Evolutionary conservation across 805 yeast genomes (phyloP), one percentile per base, ranked within the genome.

Genomic region (Pichia thaimueangensis): DNA sequence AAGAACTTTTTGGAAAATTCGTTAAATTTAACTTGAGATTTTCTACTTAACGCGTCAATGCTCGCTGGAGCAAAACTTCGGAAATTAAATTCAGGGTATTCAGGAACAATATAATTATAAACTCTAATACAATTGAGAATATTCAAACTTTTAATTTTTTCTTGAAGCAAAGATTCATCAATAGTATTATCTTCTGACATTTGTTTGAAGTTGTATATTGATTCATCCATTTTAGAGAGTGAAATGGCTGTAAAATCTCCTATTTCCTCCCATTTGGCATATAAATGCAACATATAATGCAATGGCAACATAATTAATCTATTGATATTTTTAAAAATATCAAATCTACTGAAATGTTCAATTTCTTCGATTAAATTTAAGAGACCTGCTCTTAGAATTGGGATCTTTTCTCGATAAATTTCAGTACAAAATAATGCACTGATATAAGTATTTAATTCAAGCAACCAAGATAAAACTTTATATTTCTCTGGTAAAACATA

Each of bases 191-290:
- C 17, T 7, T 30, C 15, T 9, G 30, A 15, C 15, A 30, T 6
- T 9, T 35, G 15, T 4, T 24, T 35, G 8, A 35, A 30, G 15
- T n/a, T 9, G 9, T 37, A 10, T 7, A 35, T 28, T 2, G 35
- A 17, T 13, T 32, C 22, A 34, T 30, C 13, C 39, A 41, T 35
- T 19, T 35, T 10, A 9, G 13, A 19, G 13, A 21, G 5, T 3
- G 44, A 41, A 23, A 24, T 12, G 15, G 40, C 30, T 10, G 19
- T 37, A 6, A 37, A 25, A 23, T 38, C 34, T 2, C 45, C 45
- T 16, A 37, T 16, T 20, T 42, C 37, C 9, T 42, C 39, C 45
- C 45, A 37, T 28, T 15, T 42, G 4, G 32, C 35, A 32, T 32
- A 37, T 6, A 37, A 20, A 17, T 33, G 41, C 12, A 20, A 16